phyloP scores from a whole-genome alignment of 2,329 filamentous ascomycete genomes.

The Stachybotrys echinatus region DNA sequence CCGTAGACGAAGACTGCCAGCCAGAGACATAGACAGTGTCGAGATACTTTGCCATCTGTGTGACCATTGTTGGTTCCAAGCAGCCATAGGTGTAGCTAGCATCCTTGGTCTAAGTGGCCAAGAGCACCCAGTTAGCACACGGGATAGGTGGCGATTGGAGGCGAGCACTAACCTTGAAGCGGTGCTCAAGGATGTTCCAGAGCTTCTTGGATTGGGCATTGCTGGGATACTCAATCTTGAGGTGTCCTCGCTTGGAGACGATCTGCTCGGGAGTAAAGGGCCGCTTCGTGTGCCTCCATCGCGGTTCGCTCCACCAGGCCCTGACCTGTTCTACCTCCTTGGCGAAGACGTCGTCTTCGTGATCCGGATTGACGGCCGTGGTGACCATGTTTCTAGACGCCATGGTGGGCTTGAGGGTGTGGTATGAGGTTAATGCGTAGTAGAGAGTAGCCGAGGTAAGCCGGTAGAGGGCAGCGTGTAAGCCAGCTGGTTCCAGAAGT shows the following conservation, averaged over 20 bases:
- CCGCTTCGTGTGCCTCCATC: slow-evolving; percentile 90
- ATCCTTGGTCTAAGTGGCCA: slow-evolving; percentile 59
- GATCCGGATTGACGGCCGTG: slow-evolving; percentile 47
- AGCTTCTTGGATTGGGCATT: slow-evolving; percentile 90
- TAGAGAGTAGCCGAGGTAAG: background rate
- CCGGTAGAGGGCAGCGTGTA: background rate
- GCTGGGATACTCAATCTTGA: slow-evolving; percentile 89
- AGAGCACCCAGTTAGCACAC: no score
- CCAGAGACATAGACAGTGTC: slow-evolving; percentile 98
- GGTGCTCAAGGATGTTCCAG: slow-evolving; percentile 80
- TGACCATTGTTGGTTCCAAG: slow-evolving; percentile 96
- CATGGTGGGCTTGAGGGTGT: slow-evolving; percentile 34
- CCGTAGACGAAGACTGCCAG: slow-evolving; percentile 97
- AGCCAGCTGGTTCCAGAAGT: no score
- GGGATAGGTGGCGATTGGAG: background rate
- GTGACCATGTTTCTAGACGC: slow-evolving; percentile 59
- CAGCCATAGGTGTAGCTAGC: slow-evolving; percentile 96
- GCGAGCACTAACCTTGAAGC: slow-evolving; percentile 64
- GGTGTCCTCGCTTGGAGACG: slow-evolving; percentile 85
- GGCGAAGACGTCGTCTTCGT: slow-evolving; percentile 64
- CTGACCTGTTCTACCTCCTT: slow-evolving; percentile 84
- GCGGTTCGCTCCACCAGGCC: slow-evolving; percentile 87
- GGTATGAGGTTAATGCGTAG: no score
- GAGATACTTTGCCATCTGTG: slow-evolving; percentile 98
- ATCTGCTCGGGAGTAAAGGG: slow-evolving; percentile 97